A percentile compares a stretch with the other conserved stretches of the same genome.
These are phyloP conservation scores for Ascochyta viciae-villosae DNA, from an alignment of 2,329 filamentous ascomycete species.

Conservation along the genomic window DNA sequence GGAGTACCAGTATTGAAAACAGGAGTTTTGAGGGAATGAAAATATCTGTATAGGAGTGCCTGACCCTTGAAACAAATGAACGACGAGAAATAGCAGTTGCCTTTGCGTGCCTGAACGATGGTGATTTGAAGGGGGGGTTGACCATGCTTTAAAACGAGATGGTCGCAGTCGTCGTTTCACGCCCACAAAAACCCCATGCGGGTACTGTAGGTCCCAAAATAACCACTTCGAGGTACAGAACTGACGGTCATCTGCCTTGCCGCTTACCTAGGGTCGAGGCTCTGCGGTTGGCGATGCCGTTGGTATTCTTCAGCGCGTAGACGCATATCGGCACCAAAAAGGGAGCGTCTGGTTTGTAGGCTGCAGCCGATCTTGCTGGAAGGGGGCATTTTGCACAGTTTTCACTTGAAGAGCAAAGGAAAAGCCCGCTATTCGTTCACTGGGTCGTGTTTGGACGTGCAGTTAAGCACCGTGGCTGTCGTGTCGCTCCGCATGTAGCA, in stretches of 20 bases:
- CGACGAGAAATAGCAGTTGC: conserved; percentile 24
- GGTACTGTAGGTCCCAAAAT: conserved; percentile 25
- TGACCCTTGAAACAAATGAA: conserved; percentile 30
- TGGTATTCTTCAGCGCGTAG: conserved; percentile 38
- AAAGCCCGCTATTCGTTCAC: conserved; percentile 9
- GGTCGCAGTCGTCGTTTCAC: conserved; percentile 42
- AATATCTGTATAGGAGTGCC: conserved; percentile 33
- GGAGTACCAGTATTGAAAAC: conserved; percentile 7
- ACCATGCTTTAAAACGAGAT: conserved; percentile 46
- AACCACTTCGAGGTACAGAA: conserved; percentile 18
- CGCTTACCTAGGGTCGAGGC: conserved; percentile 23
- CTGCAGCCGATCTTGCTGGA: conserved; percentile 5
- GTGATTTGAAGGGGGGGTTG: conserved; percentile 28
- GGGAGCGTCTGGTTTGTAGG: background rate
- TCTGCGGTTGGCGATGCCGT: conserved; percentile 9
- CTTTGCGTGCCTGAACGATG: conserved; percentile 26
- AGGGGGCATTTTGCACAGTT: conserved; percentile 4
- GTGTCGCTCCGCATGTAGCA: conserved; percentile 11
- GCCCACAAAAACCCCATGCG: conserved; percentile 10
- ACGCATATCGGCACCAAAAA: conserved; percentile 12
- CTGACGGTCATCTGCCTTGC: conserved; percentile 30
- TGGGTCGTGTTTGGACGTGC: conserved; percentile 8
- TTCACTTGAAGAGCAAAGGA: background rate
- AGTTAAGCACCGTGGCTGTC: conserved; percentile 32
- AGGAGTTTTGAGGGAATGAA: background rate